These are phyloP conservation scores for Epichloe festucae DNA, from an alignment of 2,329 filamentous ascomycete species.

Conservation along the genomic window DNA sequence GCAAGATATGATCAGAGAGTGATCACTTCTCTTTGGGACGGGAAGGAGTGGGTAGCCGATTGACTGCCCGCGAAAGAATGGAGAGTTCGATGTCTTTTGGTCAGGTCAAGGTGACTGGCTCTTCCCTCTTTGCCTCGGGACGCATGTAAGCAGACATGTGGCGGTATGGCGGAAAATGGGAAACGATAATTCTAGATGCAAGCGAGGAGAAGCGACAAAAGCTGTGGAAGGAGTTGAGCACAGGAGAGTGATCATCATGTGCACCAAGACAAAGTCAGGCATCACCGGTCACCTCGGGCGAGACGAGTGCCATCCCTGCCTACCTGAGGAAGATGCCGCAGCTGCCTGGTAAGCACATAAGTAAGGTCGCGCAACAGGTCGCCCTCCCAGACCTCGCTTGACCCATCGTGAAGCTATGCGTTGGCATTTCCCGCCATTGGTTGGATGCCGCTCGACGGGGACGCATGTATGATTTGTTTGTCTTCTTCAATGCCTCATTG, in stretches of 20 bases:
- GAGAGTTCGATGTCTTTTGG: neutral
- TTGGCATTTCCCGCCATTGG: conserved; percentile 1
- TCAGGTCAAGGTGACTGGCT: neutral
- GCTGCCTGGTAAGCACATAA: neutral
- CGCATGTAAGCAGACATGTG: neutral
- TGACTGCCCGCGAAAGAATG: too few species aligned
- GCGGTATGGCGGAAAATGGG: neutral
- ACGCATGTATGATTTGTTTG: neutral
- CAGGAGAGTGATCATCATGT: too few species aligned
- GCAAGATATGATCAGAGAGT: too few species aligned
- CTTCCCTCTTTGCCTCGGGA: neutral
- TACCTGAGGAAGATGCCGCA: neutral
- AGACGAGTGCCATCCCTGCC: neutral
- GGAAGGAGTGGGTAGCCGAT: too few species aligned
- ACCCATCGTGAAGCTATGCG: conserved; percentile 1
- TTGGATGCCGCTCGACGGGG: neutral
- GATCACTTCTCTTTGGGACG: too few species aligned
- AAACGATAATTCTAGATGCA: neutral
- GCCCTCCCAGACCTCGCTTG: neutral
- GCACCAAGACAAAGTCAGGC: neutral
- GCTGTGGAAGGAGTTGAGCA: neutral
- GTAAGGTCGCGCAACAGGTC: neutral
- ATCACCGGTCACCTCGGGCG: neutral
- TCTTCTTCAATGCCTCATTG: neutral
- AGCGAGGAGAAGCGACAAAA: neutral